A percentile compares a stretch with the other conserved stretches of the same genome.
Evolutionary conservation across 1,139 yeast species (phyloP).

Genomic region (Scheffersomyces stambukii): DNA sequence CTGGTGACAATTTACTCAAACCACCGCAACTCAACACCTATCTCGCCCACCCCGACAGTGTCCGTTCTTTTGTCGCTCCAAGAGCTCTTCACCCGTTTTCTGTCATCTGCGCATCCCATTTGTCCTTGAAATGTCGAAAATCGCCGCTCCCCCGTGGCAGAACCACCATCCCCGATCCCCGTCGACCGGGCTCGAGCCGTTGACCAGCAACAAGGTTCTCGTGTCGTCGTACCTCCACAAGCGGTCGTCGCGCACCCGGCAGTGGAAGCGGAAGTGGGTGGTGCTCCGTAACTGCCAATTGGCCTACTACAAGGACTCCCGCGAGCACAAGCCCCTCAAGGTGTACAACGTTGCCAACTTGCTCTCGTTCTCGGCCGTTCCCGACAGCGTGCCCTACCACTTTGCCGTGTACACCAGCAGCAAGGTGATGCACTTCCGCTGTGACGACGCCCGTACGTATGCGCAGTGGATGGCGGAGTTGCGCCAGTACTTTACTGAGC

Average conservation of each 20-base stretch:
- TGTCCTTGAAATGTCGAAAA: neutral
- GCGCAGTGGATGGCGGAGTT: conserved; percentile 40
- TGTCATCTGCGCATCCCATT: neutral
- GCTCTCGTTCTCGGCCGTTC: conserved; percentile 20
- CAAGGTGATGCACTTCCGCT: conserved; percentile 40
- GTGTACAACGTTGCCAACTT: conserved; percentile 30
- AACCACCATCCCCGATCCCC: no score
- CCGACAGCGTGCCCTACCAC: conserved; percentile 31
- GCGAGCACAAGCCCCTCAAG: conserved; percentile 52
- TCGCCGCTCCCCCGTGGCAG: no score
- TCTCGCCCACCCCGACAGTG: no score
- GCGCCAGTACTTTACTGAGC: conserved; percentile 17
- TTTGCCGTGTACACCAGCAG: conserved; percentile 40
- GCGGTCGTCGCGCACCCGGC: conserved; percentile 20
- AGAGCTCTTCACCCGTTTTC: conserved; percentile 1
- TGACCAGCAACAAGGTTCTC: conserved; percentile 12
- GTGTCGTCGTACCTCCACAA: conserved; percentile 17
- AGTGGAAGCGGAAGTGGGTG: conserved; percentile 55
- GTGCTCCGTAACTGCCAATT: conserved; percentile 54
- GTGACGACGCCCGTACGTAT: conserved; percentile 29
- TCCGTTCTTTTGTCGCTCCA: no score
- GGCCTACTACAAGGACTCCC: conserved; percentile 53
- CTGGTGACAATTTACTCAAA: no score
- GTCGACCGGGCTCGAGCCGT: no score
- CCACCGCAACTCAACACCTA: no score